phyloP scores from a whole-genome alignment of 2,329 filamentous ascomycete genomes.

The Epichloe sibirici region DNA sequence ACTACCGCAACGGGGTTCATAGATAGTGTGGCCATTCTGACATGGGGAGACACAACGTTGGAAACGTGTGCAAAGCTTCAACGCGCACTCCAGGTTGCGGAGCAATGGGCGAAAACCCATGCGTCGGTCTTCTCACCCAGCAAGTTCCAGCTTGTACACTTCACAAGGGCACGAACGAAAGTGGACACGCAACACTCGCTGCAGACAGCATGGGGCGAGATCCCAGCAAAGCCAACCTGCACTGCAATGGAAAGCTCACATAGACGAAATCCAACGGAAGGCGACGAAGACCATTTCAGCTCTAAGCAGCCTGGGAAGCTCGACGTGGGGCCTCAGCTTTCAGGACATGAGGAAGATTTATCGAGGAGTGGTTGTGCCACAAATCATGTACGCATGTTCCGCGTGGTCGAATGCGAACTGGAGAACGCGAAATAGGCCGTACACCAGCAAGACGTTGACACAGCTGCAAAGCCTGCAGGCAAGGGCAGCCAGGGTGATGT shows the following conservation, averaged over 20 bases:
- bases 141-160: not conserved
- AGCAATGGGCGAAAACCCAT: not conserved
- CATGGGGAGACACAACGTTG: not conserved
- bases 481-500: constrained; percentile 15
- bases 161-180: not conserved
- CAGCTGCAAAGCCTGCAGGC: not conserved
- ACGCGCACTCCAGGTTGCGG: not conserved
- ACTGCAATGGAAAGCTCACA: constrained; percentile 12
- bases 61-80: not conserved
- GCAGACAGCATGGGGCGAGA: not conserved
- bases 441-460: not conserved
- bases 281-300: constrained; percentile 11
- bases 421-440: not conserved
- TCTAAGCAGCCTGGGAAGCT: constrained; percentile 12
- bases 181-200: not conserved
- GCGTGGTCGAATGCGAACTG: constrained; percentile 11
- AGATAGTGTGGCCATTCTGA: constrained; percentile 1
- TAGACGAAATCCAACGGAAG: constrained; percentile 9
- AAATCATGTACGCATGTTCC: constrained; percentile 17
- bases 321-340: constrained; percentile 11
- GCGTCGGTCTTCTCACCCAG: not conserved
- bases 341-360: constrained; percentile 15
- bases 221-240: not conserved
- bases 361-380: constrained; percentile 11
- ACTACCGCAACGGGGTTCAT: constrained; percentile 8